Percentiles rank a stretch among this genome's conserved stretches.
Conservation (phyloP, 2,329 filamentous ascomycete species). For the Fusarium transvaalense region DNA sequence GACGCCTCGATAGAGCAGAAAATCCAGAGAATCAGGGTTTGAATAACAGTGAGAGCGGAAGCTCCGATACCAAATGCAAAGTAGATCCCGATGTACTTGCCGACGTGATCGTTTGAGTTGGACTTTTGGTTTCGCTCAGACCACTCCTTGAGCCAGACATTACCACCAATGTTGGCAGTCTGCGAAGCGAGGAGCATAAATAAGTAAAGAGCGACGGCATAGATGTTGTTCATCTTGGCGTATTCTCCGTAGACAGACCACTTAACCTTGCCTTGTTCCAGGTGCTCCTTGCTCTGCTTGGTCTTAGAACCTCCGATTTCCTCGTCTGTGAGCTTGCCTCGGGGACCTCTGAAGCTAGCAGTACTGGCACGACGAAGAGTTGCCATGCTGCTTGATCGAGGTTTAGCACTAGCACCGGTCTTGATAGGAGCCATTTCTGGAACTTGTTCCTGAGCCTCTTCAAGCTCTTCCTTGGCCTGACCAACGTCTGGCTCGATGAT, state of each 20-base stretch:
- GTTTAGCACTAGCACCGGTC: conserved; percentile 64
- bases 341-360: conserved; percentile 87
- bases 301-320: conserved; percentile 81
- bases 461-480: conserved; percentile 74
- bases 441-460: conserved; percentile 82
- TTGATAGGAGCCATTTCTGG: conserved; percentile 83
- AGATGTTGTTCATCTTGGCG: conserved; percentile 91
- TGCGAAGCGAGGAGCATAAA: conserved; percentile 83
- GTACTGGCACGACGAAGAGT: conserved; percentile 92
- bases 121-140: conserved; percentile 79
- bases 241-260: conserved; percentile 95
- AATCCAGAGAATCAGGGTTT: conserved; percentile 97
- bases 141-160: conserved; percentile 95
- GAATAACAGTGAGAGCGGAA: conserved; percentile 85
- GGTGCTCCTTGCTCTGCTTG: conserved; percentile 87
- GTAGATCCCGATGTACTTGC: conserved; percentile 94
- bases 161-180: conserved; percentile 83
- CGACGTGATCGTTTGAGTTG: conserved; percentile 79
- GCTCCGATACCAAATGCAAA: conserved; percentile 93
- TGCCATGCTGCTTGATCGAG: conserved; percentile 76
- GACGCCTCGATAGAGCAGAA: conserved; percentile 99
- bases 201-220: conserved; percentile 85
- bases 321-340: conserved; percentile 87
- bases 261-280: conserved; percentile 97
- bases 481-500: conserved; percentile 64